Base-by-base conservation (phyloP, 495 filamentous ascomycete genomes). In the Penicillium paxilli region DNA sequence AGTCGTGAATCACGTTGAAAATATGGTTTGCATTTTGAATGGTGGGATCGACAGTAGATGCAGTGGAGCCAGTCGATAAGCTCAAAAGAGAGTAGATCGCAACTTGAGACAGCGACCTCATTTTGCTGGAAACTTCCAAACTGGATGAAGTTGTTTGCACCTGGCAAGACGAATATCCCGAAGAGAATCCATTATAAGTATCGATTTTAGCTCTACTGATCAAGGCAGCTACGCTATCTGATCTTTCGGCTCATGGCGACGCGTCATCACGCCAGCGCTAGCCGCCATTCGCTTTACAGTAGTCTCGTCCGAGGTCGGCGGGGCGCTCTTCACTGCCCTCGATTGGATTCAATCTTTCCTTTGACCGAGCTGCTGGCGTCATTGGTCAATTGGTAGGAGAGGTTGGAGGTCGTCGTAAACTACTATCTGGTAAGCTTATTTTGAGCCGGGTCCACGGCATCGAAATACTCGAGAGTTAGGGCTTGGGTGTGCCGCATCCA, bases 1-100 rank as follows among this genome's bases (percentile, higher is more conserved):
- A 83, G 23, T 81, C 80, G 57, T 87, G 84, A 30, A 88, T 67
- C 17, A 81, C 72, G 59, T 88, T 89, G 76, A 88, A 88, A 51
- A 88, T 85, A 44, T 80, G 75, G 56, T 81, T 80, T 22, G 76
- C 81, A 60, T 85, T 83, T 41, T 47, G 50, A 16, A 49, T 17
- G 4, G 44, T 30, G 2, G 49, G 47, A 14, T 55, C 44, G 21
- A 28, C 40, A 22, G 23, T 47, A 21, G 25, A 17, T 44, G 19
- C 46, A 35, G 47, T 16, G 11, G 54, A 12, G 32, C 49, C 41
- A 24, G 24, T 26, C n/a, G 51, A 55, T 45, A 63, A 11, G 32
- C 44, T 47, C 14, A 54, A 20, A 17, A 62, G 35, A 5, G 37
- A 48, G 51, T 38, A 42, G 26, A 63, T 40, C 38, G 55, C 41